Conservation (phyloP, 139 green algal species). For the Yamagishiella unicocca region DNA sequence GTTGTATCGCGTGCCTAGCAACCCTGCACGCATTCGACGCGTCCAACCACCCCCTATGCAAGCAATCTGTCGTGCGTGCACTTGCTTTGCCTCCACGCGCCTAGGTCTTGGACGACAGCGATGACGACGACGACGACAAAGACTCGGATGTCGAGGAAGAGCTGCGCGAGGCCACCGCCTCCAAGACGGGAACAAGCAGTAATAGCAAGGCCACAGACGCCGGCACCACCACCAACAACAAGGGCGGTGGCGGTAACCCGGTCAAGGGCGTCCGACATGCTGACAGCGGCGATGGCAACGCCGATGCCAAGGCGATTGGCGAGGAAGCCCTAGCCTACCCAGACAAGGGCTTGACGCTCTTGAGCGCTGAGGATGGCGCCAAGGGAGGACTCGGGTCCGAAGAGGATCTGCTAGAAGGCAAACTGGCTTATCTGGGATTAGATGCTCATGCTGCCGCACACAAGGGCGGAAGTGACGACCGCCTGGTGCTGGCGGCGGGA, state of each 20-base stretch:
- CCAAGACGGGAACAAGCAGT: neutral
- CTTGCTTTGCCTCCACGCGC: neutral
- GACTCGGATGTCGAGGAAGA: neutral
- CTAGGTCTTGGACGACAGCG: slow-evolving; percentile 20
- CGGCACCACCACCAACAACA: neutral
- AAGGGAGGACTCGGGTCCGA: too few relatives aligned
- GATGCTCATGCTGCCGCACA: too few relatives aligned
- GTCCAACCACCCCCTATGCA: neutral
- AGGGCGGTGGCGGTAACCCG: neutral
- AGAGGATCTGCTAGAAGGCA: too few relatives aligned
- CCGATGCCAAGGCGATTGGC: neutral
- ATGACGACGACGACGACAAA: slow-evolving; percentile 23
- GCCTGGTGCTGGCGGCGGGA: too few relatives aligned
- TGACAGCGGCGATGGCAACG: neutral
- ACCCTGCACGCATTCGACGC: neutral
- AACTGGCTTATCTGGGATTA: too few relatives aligned
- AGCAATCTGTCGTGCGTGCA: neutral
- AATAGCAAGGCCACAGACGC: neutral
- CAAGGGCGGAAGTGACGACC: too few relatives aligned
- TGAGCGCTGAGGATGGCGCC: too few relatives aligned
- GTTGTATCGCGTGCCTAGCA: too few relatives aligned
- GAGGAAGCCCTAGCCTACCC: neutral
- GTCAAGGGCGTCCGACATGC: neutral
- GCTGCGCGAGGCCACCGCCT: too few relatives aligned
- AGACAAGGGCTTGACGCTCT: too few relatives aligned